phyloP scores from a whole-genome alignment of 2,329 filamentous ascomycete genomes.

The Mollisiaceae sp. region DNA sequence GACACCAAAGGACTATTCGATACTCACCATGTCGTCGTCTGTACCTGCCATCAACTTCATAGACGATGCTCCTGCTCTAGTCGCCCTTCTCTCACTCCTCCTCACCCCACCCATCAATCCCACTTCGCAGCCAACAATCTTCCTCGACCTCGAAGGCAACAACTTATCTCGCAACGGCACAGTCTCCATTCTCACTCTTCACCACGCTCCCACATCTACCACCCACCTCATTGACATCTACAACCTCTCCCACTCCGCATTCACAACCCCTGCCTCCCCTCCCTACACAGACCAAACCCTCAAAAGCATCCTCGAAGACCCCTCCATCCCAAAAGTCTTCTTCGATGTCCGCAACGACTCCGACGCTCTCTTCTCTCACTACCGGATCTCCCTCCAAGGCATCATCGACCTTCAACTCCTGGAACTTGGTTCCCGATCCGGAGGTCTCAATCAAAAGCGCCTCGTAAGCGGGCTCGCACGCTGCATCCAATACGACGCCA shows the following conservation, averaged over 20 bases:
- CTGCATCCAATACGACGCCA: constrained; percentile 44
- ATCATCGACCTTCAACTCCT: constrained; percentile 62
- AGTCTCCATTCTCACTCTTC: constrained; percentile 47
- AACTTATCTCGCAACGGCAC: constrained; percentile 43
- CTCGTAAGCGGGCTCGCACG: constrained; percentile 45
- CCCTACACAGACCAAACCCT: constrained; percentile 40
- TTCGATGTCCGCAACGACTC: constrained; percentile 65
- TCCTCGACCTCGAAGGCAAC: constrained; percentile 44
- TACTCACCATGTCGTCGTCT: neutral
- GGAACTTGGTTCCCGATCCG: constrained; percentile 50
- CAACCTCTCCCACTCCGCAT: constrained; percentile 44
- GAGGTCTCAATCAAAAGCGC: constrained; percentile 17
- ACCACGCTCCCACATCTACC: constrained; percentile 36
- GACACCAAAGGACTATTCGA: neutral
- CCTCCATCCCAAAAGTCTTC: constrained; percentile 54
- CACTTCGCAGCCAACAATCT: neutral
- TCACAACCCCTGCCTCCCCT: constrained; percentile 38
- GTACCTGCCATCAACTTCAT: neutral
- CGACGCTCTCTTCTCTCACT: constrained; percentile 57
- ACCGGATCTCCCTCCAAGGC: constrained; percentile 48
- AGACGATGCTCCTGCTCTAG: neutral
- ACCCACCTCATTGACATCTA: constrained; percentile 51
- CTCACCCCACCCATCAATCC: neutral
- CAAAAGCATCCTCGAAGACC: constrained; percentile 52
- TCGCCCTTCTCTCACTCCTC: neutral